Evolutionary conservation across 208 protist genomes (phyloP).

Genomic region (Crithidia mellificae): DNA sequence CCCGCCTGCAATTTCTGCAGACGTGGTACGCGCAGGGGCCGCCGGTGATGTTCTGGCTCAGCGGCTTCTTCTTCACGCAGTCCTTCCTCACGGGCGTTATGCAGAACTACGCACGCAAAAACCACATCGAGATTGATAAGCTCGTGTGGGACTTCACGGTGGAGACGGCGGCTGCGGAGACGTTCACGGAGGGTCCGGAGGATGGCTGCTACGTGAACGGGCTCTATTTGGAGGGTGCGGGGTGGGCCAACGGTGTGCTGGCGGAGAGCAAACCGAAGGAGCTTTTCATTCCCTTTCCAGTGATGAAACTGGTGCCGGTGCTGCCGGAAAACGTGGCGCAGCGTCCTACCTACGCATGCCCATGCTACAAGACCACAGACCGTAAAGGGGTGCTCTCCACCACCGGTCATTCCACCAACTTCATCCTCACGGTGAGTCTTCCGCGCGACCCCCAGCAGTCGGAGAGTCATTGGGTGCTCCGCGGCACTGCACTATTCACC

Average conservation of each 20-base stretch:
- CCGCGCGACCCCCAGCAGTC: slow-evolving; percentile 58
- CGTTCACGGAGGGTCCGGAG: slow-evolving; percentile 50
- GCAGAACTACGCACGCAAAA: slow-evolving; percentile 97
- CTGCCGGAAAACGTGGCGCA: slow-evolving; percentile 56
- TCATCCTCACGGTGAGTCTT: slow-evolving; percentile 93
- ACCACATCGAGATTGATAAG: slow-evolving; percentile 96
- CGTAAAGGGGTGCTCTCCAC: slow-evolving; percentile 95
- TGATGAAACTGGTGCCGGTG: slow-evolving; percentile 69
- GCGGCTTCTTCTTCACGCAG: slow-evolving; percentile 98
- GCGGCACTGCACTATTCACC: slow-evolving; percentile 90
- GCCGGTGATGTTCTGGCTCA: slow-evolving; percentile 94
- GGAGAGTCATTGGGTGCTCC: slow-evolving; percentile 92
- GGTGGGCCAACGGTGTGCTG: slow-evolving; percentile 78
- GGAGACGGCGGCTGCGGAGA: slow-evolving; percentile 43
- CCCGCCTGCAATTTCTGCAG: slow-evolving; percentile 92
- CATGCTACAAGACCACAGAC: slow-evolving; percentile 96
- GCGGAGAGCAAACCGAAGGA: slow-evolving; percentile 92
- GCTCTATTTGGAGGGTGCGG: slow-evolving; percentile 90
- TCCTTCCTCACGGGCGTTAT: slow-evolving; percentile 95
- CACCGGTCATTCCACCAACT: slow-evolving; percentile 98
- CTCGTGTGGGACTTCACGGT: slow-evolving; percentile 94
- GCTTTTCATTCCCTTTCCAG: slow-evolving; percentile 87
- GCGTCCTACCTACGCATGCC: slow-evolving; percentile 85
- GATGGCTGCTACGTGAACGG: slow-evolving; percentile 92
- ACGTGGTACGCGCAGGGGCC: slow-evolving; percentile 83